Percentiles rank a stretch among this genome's conserved stretches.
phyloP scores from a whole-genome alignment of 345 rosid genomes.

The Eutrema heterophyllum region DNA sequence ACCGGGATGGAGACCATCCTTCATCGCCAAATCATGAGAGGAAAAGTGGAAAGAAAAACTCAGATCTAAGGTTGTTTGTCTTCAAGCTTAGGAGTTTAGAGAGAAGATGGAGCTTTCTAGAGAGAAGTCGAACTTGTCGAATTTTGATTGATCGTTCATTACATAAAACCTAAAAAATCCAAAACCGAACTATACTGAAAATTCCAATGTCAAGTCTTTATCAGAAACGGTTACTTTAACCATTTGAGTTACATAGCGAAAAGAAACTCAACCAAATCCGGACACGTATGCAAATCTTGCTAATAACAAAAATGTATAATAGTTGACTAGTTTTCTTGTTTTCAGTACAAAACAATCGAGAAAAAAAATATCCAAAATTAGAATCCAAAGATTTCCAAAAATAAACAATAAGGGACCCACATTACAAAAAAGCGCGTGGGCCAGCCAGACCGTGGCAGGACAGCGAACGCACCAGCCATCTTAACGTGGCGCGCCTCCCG shows the following conservation, averaged over 20 bases:
- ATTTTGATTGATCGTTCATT: too few relatives aligned
- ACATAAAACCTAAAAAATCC: not conserved
- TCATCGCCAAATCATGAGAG: too few relatives aligned
- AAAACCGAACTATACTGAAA: not conserved
- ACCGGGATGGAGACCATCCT: too few relatives aligned
- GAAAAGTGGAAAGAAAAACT: too few relatives aligned
- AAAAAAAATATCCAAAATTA: not conserved
- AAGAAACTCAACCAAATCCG: not conserved
- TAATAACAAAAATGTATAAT: not conserved
- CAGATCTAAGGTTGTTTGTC: too few relatives aligned
- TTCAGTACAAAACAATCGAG: not conserved
- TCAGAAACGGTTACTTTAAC: not conserved
- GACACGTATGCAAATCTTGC: not conserved
- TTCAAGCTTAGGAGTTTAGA: too few relatives aligned
- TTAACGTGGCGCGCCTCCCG: constrained; percentile 26
- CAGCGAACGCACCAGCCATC: constrained; percentile 17
- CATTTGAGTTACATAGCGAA: not conserved
- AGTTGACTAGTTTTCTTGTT: not conserved
- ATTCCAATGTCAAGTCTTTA: not conserved
- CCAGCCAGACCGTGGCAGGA: constrained; percentile 20
- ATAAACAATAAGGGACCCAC: not conserved
- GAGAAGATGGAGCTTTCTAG: too few relatives aligned
- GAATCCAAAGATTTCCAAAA: not conserved
- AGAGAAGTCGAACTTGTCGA: too few relatives aligned
- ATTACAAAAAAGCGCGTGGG: constrained; percentile 12